Base-by-base conservation (phyloP, 2,329 filamentous ascomycete genomes). In the Didymella glomerata region DNA sequence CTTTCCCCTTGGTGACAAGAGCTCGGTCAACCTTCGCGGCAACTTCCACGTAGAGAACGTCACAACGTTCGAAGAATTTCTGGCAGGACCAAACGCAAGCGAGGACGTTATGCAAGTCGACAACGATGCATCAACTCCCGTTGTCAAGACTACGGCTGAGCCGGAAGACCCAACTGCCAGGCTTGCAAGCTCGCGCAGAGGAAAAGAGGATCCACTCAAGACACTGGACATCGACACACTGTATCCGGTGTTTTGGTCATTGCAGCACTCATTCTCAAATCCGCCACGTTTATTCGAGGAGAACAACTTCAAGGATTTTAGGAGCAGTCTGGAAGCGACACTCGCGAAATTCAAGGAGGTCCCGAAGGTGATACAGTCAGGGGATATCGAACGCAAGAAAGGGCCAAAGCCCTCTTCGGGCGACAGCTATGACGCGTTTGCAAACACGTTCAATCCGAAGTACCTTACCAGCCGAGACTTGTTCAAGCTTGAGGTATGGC, bases 391-490 rank as follows among this genome's bases (percentile, higher is more conserved):
- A 51, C 80, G 82, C 46, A 88, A 87, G 63, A 68, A 66, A 58
- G 69, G 65, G 18, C 54, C 85, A 85, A 63, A 86, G 86, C 5
- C 79, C 76, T 28, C 96, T 93, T 78, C 86, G 42, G 83, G 85
- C 11, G 83, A 83, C 50, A 85, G 86, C 8, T 82, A 86, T 48
- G 85, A 86, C 54, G 88, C 89, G 61, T 80, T 88, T 49, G 84
- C 88, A 24, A 90, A 87, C 71, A 88, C 86, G 24, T 98, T 97
- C 79, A 99, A 99, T 70, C 94, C 96, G 1, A 99, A 98, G 74
- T 99, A 99, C 75, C 85, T 99, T 18, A 99, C 95, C n/a, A 98
- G 93, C 76, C 86, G 90, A 65, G 96, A 99, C 75, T 83, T 99
- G 1, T 99, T 99, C 77, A 92, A 96, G 70, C 86, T 99, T 45